Evolutionary conservation across 371 early-diverging fungal genomes (phyloP), one percentile per base, ranked within the genome.

Genomic region (Dinochytrium kinnereticum): DNA sequence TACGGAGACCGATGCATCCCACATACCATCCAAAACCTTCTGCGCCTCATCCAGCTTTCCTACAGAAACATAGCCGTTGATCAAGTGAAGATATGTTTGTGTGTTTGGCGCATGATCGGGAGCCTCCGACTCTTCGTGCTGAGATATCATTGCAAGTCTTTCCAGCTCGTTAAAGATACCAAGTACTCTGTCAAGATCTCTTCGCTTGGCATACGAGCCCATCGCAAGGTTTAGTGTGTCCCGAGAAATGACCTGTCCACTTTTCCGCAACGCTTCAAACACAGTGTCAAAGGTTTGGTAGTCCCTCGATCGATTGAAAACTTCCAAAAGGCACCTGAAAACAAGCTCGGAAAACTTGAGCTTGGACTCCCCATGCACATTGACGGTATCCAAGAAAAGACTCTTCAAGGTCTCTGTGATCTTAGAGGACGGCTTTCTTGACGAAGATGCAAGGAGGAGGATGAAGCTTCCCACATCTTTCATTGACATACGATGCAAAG

Each of bases 1-100:
- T 19, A 66, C 66, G 13, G 68, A 50, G 13, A 2, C 5, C 33
- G 40, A 36, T n/a, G 33, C 38, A 34, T n/a, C 37, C 57, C 51
- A 49, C 39, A 74, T 34, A 21, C 31, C 10, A 1, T 55, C 50
- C 24, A 74, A 69, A 21, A 59, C 38, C 1, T 24, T 34, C 68
- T 66, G 13, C 17, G 74, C 74, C 24, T 21, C 34, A 0, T 38
- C 55, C 0, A 74, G 68, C 17, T 44, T 30, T 17, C 69, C 39
- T 30, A 17, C 33, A 26, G 59, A 13, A 38, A 64, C 21, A 33
- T 74, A 68, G 17, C 68, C 68, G 36, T 30, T 61, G 13, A 74
- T 64, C 15, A 74, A 50, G 31, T 59, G 55, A 10, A 69, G 68
- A 33, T 74, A 74, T 28, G 74, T 51, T 3, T 15, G 30, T 3